Percentiles rank a stretch among this genome's conserved stretches.
phyloP scores from a whole-genome alignment of 2,329 filamentous ascomycete species.

The Exophiala aquamarina region DNA sequence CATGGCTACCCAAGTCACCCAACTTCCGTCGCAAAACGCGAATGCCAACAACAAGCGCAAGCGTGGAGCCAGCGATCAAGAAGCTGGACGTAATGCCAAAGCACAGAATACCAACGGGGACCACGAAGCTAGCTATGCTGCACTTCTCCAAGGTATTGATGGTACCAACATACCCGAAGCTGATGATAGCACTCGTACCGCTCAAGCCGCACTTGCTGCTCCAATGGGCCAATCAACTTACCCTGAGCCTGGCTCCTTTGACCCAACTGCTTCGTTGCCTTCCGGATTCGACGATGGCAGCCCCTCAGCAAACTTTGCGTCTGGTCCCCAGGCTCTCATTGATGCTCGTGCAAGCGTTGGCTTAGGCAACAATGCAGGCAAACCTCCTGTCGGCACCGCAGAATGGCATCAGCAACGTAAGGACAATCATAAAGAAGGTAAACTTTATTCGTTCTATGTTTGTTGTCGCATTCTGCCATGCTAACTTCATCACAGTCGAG shows the following conservation, averaged over 20 bases:
- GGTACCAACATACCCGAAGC: conserved; percentile 48
- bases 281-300: conserved; percentile 22
- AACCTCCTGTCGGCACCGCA: conserved; percentile 89
- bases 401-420: conserved; percentile 98
- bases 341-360: conserved; percentile 32
- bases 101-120: conserved; percentile 23
- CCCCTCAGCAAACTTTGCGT: conserved; percentile 12
- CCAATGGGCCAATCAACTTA: conserved; percentile 46
- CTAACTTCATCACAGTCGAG: conserved; percentile 64
- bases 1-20: conserved; percentile 4
- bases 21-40: conserved; percentile 2
- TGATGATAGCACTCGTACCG: conserved; percentile 44
- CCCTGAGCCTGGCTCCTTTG: conserved; percentile 40
- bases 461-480: background rate
- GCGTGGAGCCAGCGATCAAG: conserved; percentile 22
- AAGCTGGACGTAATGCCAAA: conserved; percentile 20
- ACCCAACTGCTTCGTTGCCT: conserved; percentile 29
- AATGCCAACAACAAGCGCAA: conserved; percentile 29
- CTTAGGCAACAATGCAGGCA: conserved; percentile 43
- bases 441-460: conserved; percentile 33
- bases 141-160: conserved; percentile 49
- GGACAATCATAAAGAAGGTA: conserved; percentile 98
- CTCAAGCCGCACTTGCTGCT: conserved; percentile 47
- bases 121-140: conserved; percentile 44
- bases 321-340: conserved; percentile 30